Evolutionary conservation across 139 green algal species (phyloP), one percentile per base, ranked within the genome.

Genomic region (Penium margaritaceum): DNA sequence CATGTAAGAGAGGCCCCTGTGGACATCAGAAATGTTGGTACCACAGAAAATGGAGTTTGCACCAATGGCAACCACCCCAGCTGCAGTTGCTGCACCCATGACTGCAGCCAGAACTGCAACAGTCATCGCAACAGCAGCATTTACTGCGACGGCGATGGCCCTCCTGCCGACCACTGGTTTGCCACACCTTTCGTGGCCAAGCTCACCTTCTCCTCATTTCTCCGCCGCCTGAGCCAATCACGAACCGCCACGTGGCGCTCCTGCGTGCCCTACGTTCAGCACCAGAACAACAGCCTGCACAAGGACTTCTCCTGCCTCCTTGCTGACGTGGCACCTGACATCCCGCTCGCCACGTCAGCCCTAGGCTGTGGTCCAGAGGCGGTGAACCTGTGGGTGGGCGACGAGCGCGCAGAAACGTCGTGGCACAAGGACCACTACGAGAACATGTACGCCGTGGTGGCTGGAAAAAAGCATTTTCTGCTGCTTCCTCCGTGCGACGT

Each of bases 351-450:
- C 38, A 60, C 39, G 19, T 21, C 29, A 21, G 72, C 72, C 1
- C 19, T 79, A 12, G 72, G 72, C 15, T 51, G n/a, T 17, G 33
- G 38, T 19, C 74, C 74, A 5, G 88, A 92, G 36, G 88, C 88
- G 3, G 79, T 89, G 12, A 92, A 92, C 58, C 21, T 92, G 2
- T 92, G 88, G 88, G 87, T 95, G 2, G 91, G 91, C 0, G 87
- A 92, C 69, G 70, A 84, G 33, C 81, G 84, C 32, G 88, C 80
- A 29, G 73, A 86, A 2, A 96, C 91, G 6, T 90, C 84, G 47
- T 96, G 88, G 72, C 91, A 96, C 75, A 92, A 91, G 65, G 87
- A 92, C 53, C 87, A 90, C 61, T 96, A 92, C 71, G 90, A 96
- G 74, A 96, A 96, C 73, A 24, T 79, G 9, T 79, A 79, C 47